Evolutionary conservation across 768 basidiomycete genomes (phyloP).

Genomic region (Suillus cothurnatus): DNA sequence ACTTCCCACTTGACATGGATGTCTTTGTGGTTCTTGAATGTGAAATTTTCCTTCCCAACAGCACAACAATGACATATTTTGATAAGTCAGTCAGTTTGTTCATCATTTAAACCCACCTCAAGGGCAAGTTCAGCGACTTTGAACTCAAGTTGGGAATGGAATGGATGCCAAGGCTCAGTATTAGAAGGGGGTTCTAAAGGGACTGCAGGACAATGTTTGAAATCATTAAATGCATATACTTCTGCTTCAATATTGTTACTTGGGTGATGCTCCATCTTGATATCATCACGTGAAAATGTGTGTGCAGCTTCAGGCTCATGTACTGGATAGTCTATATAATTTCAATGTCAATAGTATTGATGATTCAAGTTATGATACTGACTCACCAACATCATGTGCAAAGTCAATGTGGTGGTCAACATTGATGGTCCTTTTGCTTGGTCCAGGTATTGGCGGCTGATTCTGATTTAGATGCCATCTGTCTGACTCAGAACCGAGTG

Average conservation of each 20-base stretch:
- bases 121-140: constrained; percentile 30
- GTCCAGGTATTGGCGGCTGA: too few species aligned
- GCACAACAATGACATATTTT: background rate
- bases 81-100: constrained; percentile 21
- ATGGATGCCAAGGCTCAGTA: constrained; percentile 34
- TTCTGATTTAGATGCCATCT: too few species aligned
- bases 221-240: constrained; percentile 20
- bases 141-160: constrained; percentile 31
- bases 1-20: constrained; percentile 24
- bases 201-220: background rate
- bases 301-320: background rate
- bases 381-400: too few species aligned
- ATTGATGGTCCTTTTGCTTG: too few species aligned
- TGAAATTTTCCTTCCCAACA: constrained; percentile 14
- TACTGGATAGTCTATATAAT: background rate
- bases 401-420: too few species aligned
- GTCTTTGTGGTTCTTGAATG: constrained; percentile 20
- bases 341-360: background rate
- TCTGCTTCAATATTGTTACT: constrained; percentile 9
- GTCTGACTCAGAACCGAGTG: too few species aligned
- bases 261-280: constrained; percentile 18
- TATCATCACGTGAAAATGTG: background rate
- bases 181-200: background rate
- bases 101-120: constrained; percentile 22
- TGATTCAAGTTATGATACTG: too few species aligned